Conservation (phyloP, 495 filamentous ascomycete species). For the Podospora didyma region DNA sequence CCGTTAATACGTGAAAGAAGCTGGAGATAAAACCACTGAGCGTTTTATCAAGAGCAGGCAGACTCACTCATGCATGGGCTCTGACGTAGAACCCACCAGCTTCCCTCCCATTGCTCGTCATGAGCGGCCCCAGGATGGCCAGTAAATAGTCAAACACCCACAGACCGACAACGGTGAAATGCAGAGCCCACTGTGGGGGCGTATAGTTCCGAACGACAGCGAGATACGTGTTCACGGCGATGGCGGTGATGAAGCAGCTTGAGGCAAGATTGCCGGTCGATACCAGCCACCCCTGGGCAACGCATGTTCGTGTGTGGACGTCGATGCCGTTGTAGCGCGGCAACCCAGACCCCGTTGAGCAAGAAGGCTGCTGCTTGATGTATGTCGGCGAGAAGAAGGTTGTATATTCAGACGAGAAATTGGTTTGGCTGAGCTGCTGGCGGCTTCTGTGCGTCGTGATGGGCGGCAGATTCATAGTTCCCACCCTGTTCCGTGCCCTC, state of each 20-base stretch:
- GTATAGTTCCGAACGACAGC: constrained; percentile 57
- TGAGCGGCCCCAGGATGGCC: constrained; percentile 50
- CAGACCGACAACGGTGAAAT: constrained; percentile 42
- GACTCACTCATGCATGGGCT: constrained; percentile 59
- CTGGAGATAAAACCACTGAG: too few relatives aligned
- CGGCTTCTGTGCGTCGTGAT: too few relatives aligned
- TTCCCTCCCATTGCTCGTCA: constrained; percentile 41
- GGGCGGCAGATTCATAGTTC: too few relatives aligned
- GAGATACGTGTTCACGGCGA: constrained; percentile 66
- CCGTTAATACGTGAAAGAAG: neutral
- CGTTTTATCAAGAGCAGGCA: too few relatives aligned
- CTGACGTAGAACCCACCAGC: constrained; percentile 56
- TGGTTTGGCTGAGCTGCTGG: too few relatives aligned
- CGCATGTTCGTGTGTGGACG: constrained; percentile 57
- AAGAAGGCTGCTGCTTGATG: constrained; percentile 66
- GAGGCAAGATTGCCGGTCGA: constrained; percentile 66
- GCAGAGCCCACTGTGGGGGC: constrained; percentile 51
- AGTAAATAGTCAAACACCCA: constrained; percentile 61
- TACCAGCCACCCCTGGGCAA: constrained; percentile 67
- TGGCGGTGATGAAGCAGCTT: constrained; percentile 67
- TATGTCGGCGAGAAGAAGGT: constrained; percentile 69
- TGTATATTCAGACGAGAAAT: constrained; percentile 46
- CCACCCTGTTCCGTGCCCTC: too few relatives aligned
- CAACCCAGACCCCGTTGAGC: constrained; percentile 60
- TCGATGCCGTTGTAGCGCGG: constrained; percentile 47